Percentiles rank a stretch among this genome's conserved stretches.
Evolutionary conservation across 176 grass and related monocot genomes (phyloP).

Genomic region (Triticum urartu): DNA sequence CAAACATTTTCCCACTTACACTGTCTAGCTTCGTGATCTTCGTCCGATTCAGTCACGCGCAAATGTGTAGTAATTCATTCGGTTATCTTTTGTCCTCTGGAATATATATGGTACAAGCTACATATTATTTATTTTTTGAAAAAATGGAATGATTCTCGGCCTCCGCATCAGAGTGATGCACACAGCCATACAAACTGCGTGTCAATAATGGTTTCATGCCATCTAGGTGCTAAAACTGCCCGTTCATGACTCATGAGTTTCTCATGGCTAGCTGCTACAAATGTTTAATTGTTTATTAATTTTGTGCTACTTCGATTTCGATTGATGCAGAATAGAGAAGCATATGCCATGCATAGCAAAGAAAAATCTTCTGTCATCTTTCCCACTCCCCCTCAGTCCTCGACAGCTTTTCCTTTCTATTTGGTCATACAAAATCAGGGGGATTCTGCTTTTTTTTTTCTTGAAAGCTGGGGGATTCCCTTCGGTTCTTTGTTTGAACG

Average conservation of each 20-base stretch:
- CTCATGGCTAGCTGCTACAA: not conserved
- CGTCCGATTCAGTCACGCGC: not conserved
- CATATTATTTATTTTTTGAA: too few species aligned
- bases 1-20: not conserved
- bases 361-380: not conserved
- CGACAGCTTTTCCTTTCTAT: conserved; percentile 11
- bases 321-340: not conserved
- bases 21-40: not conserved
- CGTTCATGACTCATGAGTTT: not conserved
- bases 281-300: not conserved
- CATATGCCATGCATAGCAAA: not conserved
- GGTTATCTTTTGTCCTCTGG: not conserved
- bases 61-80: not conserved
- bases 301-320: not conserved
- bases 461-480: not conserved
- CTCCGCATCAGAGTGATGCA: too few species aligned
- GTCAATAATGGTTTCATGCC: not conserved
- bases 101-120: not conserved
- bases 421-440: conserved; percentile 24
- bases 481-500: conserved; percentile 11
- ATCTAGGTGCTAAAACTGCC: conserved; percentile 31
- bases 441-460: not conserved
- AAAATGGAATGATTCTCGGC: too few species aligned
- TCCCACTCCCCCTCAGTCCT: not conserved
- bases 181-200: too few species aligned